Conservation (phyloP, 1,284 basidiomycete genomes). For the Uromyces viciae-fabae region DNA sequence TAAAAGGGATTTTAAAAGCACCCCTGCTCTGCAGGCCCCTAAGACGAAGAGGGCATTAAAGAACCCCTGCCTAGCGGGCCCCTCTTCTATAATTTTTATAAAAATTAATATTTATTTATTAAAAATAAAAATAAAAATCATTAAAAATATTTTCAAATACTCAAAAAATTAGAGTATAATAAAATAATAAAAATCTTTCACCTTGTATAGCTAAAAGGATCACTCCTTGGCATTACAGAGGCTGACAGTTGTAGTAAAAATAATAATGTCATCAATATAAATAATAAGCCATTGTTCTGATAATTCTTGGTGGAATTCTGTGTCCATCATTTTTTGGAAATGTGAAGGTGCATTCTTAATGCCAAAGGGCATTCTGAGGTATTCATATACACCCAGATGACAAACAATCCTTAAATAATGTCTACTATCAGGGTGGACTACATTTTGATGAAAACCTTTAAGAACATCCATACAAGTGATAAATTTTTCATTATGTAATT, state of each 20-base stretch:
- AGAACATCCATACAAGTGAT: constrained; percentile 18
- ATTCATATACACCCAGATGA: constrained; percentile 6
- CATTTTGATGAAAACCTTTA: constrained; percentile 25
- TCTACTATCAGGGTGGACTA: background rate
- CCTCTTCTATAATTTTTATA: too few relatives aligned
- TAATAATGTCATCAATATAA: constrained; percentile 26
- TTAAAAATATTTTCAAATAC: too few relatives aligned
- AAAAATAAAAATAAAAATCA: too few relatives aligned
- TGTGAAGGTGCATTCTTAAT: constrained; percentile 14
- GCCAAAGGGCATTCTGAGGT: constrained; percentile 16
- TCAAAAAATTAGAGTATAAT: too few relatives aligned
- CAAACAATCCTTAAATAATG: background rate
- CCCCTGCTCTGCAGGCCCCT: too few relatives aligned
- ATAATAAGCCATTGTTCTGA: constrained; percentile 28
- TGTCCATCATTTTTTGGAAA: constrained; percentile 24
- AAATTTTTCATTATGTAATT: background rate
- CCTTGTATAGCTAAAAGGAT: too few relatives aligned
- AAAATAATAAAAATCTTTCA: too few relatives aligned
- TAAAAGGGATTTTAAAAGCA: too few relatives aligned
- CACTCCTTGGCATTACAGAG: too few relatives aligned
- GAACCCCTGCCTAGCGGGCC: too few relatives aligned
- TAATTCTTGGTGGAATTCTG: background rate
- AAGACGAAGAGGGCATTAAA: too few relatives aligned
- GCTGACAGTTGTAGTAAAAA: background rate
- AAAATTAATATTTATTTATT: too few relatives aligned